Evolutionary conservation across 805 yeast species (phyloP).

Genomic region (Wickerhamomyces subpelliculosus): DNA sequence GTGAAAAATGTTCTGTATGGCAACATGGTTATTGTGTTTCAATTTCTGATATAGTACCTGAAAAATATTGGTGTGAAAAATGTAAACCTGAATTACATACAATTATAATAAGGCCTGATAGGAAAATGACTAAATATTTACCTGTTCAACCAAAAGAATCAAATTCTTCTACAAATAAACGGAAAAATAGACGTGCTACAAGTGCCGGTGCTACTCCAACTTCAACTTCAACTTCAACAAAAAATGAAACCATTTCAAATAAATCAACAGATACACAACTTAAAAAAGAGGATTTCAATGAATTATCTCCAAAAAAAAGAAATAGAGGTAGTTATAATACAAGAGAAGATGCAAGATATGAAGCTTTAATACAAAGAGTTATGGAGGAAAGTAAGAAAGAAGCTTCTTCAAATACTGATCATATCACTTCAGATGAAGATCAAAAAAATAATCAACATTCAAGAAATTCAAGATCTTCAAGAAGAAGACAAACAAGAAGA

Average conservation of each 20-base stretch:
- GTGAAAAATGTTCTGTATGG: conserved; percentile 93
- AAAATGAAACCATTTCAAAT: not conserved
- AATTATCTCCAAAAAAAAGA: conserved; percentile 14
- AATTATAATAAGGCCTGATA: conserved; percentile 38
- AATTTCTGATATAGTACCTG: conserved; percentile 72
- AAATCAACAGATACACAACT: not conserved
- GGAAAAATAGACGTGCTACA: conserved; percentile 17
- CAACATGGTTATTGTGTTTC: conserved; percentile 98
- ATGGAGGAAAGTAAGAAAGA: conserved; percentile 33
- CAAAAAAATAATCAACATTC: conserved; percentile 3
- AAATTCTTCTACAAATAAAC: conserved; percentile 15
- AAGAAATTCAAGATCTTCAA: conserved; percentile 5
- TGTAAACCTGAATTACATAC: conserved; percentile 84
- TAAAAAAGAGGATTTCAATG: conserved; percentile 4
- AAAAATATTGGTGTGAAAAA: conserved; percentile 89
- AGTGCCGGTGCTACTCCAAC: conserved; percentile 4
- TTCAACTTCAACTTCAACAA: not conserved
- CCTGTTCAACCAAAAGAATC: conserved; percentile 33
- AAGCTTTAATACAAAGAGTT: conserved; percentile 33
- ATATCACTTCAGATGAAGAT: conserved; percentile 4
- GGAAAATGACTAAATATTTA: conserved; percentile 41
- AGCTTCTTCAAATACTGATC: conserved; percentile 16
- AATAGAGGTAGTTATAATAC: conserved; percentile 32
- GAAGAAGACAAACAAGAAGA: not conserved
- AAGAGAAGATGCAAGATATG: conserved; percentile 38